These are phyloP conservation scores for Neurospora terricola DNA, from an alignment of 495 filamentous ascomycete genomes.

Conservation along the genomic window DNA sequence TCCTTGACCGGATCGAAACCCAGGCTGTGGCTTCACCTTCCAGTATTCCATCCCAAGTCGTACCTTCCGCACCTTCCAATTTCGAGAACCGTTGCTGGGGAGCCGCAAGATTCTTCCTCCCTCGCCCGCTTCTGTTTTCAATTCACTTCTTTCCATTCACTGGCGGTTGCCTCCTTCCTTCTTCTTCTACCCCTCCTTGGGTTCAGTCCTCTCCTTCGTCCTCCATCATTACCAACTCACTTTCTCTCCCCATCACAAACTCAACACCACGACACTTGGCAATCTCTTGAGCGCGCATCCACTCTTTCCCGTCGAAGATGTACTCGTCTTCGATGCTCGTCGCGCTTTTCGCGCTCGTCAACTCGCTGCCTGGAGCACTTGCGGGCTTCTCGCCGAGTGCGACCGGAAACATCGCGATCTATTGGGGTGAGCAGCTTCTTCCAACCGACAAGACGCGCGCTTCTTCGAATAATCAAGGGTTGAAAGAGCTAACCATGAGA, in stretches of 20 bases:
- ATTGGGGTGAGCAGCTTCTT: slow-evolving; percentile 41
- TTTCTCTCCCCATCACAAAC: background rate
- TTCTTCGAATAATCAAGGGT: background rate
- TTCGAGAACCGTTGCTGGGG: background rate
- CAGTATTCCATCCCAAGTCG: background rate
- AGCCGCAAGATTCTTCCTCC: background rate
- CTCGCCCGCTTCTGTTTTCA: background rate
- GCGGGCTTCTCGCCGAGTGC: slow-evolving; percentile 41
- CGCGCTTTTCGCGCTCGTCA: slow-evolving; percentile 6
- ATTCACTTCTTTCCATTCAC: background rate
- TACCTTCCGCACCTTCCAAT: background rate
- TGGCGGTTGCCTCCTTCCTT: background rate
- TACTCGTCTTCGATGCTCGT: background rate
- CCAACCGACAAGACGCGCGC: background rate
- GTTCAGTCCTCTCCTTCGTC: background rate
- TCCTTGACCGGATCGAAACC: background rate
- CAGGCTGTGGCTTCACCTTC: background rate
- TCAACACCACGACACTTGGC: background rate
- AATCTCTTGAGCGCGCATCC: background rate
- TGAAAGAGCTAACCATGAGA: background rate
- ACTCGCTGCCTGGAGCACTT: background rate
- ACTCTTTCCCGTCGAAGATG: background rate
- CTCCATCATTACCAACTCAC: background rate
- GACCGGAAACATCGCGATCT: slow-evolving; percentile 53
- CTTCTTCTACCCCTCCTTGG: background rate